A percentile compares a stretch with the other conserved stretches of the same genome.
Evolutionary conservation across 257 asterid genomes (phyloP).

Genomic region (Penstemon barbatus): DNA sequence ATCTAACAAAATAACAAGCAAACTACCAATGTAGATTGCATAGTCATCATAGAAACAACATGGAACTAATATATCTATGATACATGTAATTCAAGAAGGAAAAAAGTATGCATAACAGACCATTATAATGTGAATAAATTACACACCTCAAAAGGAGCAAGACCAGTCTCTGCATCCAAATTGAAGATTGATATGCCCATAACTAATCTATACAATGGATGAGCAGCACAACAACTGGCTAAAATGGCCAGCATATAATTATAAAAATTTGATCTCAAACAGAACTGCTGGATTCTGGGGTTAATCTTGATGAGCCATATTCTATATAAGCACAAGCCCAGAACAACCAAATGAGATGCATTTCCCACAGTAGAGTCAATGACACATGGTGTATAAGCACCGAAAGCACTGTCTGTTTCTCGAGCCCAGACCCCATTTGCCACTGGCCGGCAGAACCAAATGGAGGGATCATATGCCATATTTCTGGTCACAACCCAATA

Average conservation of each 20-base stretch:
- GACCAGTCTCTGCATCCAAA: constrained; percentile 50
- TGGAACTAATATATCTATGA: not conserved
- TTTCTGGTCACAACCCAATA: constrained; percentile 24
- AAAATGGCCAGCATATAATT: constrained; percentile 55
- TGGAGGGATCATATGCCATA: constrained; percentile 57
- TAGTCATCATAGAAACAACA: not conserved
- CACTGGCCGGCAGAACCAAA: constrained; percentile 88
- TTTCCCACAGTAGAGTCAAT: constrained; percentile 60
- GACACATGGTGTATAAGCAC: constrained; percentile 82
- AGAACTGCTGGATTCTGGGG: constrained; percentile 44
- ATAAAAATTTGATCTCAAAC: constrained; percentile 59
- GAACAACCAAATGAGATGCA: constrained; percentile 55
- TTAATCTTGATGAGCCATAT: constrained; percentile 54
- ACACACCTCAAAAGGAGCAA: constrained; percentile 81
- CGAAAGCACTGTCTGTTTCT: constrained; percentile 58
- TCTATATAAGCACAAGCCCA: constrained; percentile 60
- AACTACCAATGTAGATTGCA: constrained; percentile 2
- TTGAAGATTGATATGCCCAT: constrained; percentile 63
- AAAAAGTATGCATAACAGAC: not conserved
- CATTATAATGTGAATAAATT: constrained; percentile 22
- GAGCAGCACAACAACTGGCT: constrained; percentile 64
- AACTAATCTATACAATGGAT: constrained; percentile 63
- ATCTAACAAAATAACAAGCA: not conserved
- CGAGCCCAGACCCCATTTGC: constrained; percentile 62
- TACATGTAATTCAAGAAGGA: too few relatives aligned